A percentile compares a stretch with the other conserved stretches of the same genome.
phyloP scores from a whole-genome alignment of 495 filamentous ascomycete species.

The Beverwykella pulmonaria region DNA sequence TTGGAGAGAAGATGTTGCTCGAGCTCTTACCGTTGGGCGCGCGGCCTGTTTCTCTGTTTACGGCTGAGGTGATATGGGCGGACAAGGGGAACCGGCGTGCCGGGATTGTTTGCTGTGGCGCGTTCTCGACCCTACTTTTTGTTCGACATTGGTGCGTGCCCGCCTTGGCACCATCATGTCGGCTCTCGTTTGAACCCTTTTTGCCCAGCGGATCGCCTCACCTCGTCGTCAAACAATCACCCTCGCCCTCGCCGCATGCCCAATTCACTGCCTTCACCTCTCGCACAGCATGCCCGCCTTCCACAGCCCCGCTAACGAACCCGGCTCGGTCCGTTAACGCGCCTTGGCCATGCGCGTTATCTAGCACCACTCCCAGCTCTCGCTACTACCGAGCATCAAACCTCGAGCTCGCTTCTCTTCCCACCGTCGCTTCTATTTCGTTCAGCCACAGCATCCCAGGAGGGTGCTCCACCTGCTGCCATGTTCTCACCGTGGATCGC shows the following conservation, averaged over 20 bases:
- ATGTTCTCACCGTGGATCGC: slow-evolving; percentile 44
- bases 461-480: not conserved
- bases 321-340: slow-evolving; percentile 17
- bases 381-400: not conserved
- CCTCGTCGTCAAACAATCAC: not conserved
- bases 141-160: not conserved
- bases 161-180: slow-evolving; percentile 19
- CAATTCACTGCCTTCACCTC: not conserved
- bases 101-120: not conserved
- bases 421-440: not conserved
- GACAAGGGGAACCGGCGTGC: not conserved
- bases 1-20: not conserved
- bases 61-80: not conserved
- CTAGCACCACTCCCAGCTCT: not conserved
- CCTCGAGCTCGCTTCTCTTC: not conserved
- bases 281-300: not conserved
- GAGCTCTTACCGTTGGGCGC: not conserved
- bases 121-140: not conserved
- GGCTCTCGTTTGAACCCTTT: not conserved
- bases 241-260: not conserved
- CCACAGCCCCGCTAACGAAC: not conserved
- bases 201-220: not conserved
- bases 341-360: slow-evolving; percentile 1
- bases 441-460: not conserved
- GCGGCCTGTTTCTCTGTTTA: not conserved